These are phyloP conservation scores for Aspergillus heteromorphus DNA, from an alignment of 495 filamentous ascomycete species.

Conservation along the genomic window DNA sequence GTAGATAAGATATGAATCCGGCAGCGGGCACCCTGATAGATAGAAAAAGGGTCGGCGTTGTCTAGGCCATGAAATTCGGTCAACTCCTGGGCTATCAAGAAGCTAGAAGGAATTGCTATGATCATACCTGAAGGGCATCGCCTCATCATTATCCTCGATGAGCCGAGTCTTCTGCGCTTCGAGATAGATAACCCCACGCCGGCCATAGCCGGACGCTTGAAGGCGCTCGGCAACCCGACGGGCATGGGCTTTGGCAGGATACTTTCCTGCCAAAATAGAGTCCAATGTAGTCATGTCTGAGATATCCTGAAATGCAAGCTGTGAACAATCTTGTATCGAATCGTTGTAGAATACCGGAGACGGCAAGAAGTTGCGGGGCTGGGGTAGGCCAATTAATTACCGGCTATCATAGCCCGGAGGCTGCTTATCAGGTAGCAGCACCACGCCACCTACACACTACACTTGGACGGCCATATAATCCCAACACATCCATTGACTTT, in stretches of 20 bases:
- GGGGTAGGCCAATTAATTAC: background rate
- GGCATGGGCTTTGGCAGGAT: constrained; percentile 91
- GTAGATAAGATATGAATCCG: constrained; percentile 80
- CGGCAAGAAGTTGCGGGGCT: background rate
- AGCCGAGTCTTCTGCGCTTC: constrained; percentile 75
- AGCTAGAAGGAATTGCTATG: too few species aligned
- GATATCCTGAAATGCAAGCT: background rate
- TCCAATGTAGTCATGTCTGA: constrained; percentile 35
- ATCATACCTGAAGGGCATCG: constrained; percentile 66
- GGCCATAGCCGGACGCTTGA: constrained; percentile 25
- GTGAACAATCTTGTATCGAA: background rate
- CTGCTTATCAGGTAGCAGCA: background rate
- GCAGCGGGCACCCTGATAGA: constrained; percentile 76
- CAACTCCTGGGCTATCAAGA: background rate
- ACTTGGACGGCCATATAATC: too few species aligned
- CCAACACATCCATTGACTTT: background rate
- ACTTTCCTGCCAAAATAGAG: constrained; percentile 62
- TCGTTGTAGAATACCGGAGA: background rate
- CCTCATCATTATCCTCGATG: constrained; percentile 78
- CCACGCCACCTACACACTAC: too few species aligned
- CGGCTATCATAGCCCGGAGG: too few species aligned
- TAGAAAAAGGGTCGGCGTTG: constrained; percentile 96
- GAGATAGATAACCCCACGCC: constrained; percentile 61
- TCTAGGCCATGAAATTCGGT: constrained; percentile 17
- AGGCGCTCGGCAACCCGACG: constrained; percentile 76